Evolutionary conservation across 768 basidiomycete species (phyloP).

Genomic region (Pluteus cervinus): DNA sequence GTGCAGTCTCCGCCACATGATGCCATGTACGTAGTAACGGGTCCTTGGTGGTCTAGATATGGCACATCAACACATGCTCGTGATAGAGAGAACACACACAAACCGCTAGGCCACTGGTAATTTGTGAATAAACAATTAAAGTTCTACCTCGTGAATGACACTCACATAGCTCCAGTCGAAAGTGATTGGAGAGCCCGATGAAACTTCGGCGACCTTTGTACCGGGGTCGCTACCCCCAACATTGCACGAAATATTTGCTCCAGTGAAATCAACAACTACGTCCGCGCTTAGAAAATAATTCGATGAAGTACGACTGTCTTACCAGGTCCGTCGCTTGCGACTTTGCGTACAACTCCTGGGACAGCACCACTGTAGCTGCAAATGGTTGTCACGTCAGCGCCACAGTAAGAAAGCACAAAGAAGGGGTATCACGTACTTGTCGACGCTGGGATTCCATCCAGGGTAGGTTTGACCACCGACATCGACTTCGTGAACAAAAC

Average conservation of each 20-base stretch:
- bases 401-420: slow-evolving; percentile 3
- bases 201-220: slow-evolving; percentile 31
- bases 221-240: slow-evolving; percentile 33
- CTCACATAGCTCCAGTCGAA: slow-evolving; percentile 41
- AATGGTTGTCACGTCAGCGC: slow-evolving; percentile 6
- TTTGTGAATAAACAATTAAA: slow-evolving; percentile 8
- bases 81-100: slow-evolving; percentile 5
- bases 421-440: slow-evolving; percentile 23
- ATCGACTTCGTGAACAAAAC: slow-evolving; percentile 27
- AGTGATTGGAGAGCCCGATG: slow-evolving; percentile 33
- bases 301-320: no score
- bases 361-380: slow-evolving; percentile 21
- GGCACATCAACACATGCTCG: slow-evolving; percentile 1
- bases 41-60: slow-evolving; percentile 44
- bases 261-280: slow-evolving; percentile 17
- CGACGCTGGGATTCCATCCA: slow-evolving; percentile 34
- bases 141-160: slow-evolving; percentile 4
- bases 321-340: slow-evolving; percentile 29
- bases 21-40: slow-evolving; percentile 47
- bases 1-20: slow-evolving; percentile 41
- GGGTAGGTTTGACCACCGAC: slow-evolving; percentile 23
- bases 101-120: slow-evolving; percentile 32
- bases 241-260: slow-evolving; percentile 38
- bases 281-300: slow-evolving; percentile 9
- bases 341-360: slow-evolving; percentile 27